These are phyloP conservation scores for Ploettnerulaceae sp. DNA, from an alignment of 2,329 filamentous ascomycete species.

Conservation along the genomic window DNA sequence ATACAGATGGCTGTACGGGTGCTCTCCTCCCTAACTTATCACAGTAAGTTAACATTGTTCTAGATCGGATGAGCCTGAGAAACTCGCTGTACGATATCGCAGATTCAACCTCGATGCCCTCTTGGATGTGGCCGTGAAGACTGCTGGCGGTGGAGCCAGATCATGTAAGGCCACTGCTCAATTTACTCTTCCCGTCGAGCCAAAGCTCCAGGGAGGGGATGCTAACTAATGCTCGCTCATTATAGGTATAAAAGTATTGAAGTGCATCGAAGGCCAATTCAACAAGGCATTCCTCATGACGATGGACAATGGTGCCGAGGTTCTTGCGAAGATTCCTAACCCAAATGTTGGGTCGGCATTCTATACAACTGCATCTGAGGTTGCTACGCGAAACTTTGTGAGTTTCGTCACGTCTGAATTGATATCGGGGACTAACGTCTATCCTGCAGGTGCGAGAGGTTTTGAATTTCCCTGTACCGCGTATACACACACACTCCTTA, in stretches of 20 bases:
- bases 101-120: slow-evolving; percentile 29
- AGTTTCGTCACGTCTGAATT: slow-evolving; percentile 2
- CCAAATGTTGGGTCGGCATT: slow-evolving; percentile 21
- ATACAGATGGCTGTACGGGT: slow-evolving; percentile 29
- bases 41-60: slow-evolving; percentile 10
- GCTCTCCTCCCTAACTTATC: slow-evolving; percentile 5
- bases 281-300: slow-evolving; percentile 24
- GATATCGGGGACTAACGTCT: slow-evolving; percentile 3
- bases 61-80: slow-evolving; percentile 27
- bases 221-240: slow-evolving; percentile 9
- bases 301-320: slow-evolving; percentile 23
- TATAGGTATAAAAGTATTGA: slow-evolving; percentile 20
- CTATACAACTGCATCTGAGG: slow-evolving; percentile 24
- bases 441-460: slow-evolving; percentile 15
- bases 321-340: slow-evolving; percentile 23
- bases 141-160: slow-evolving; percentile 13
- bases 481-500: slow-evolving; percentile 18
- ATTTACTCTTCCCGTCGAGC: neutral
- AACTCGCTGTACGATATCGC: slow-evolving; percentile 29
- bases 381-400: slow-evolving; percentile 22
- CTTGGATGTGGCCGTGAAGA: slow-evolving; percentile 20
- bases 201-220: neutral
- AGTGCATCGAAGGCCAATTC: slow-evolving; percentile 21
- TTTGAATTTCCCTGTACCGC: slow-evolving; percentile 19
- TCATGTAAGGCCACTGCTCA: slow-evolving; percentile 17